phyloP scores from a whole-genome alignment of 192 early-diverging fungal species.

The Coemansia sp. region DNA sequence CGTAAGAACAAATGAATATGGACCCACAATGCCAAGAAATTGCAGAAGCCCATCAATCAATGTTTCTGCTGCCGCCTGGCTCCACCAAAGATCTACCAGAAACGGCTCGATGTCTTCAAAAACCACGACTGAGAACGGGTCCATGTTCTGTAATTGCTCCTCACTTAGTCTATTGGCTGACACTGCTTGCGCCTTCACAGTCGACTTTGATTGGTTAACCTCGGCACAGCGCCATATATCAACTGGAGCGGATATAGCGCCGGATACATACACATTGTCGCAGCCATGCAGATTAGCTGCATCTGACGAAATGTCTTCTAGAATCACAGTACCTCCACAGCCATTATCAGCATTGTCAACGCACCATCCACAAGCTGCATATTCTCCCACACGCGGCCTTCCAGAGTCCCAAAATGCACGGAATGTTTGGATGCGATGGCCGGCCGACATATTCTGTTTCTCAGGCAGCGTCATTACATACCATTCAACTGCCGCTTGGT shows the following conservation, averaged over 20 bases:
- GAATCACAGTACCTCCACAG: no score
- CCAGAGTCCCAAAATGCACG: slow-evolving; percentile 38
- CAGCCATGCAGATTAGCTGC: no score
- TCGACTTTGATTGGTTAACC: no score
- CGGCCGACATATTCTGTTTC: neutral
- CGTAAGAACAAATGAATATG: slow-evolving; percentile 20
- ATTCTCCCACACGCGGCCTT: slow-evolving; percentile 14
- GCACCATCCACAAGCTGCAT: slow-evolving; percentile 24
- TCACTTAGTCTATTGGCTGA: neutral
- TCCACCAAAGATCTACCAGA: slow-evolving; percentile 27
- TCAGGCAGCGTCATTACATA: slow-evolving; percentile 16
- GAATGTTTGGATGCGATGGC: slow-evolving; percentile 24
- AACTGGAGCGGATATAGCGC: no score
- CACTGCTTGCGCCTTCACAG: no score
- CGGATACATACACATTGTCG: no score
- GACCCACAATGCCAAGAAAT: slow-evolving; percentile 36
- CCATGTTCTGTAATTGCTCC: neutral
- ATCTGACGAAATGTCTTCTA: no score
- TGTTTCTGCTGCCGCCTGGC: neutral
- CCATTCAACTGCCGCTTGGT: slow-evolving; percentile 42
- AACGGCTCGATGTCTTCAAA: slow-evolving; percentile 42
- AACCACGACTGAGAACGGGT: slow-evolving; percentile 26
- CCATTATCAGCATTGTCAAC: no score
- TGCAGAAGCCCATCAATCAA: slow-evolving; percentile 24
- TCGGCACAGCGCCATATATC: no score